phyloP scores from a whole-genome alignment of 768 basidiomycete genomes.

The Xanthoconium purpureum region DNA sequence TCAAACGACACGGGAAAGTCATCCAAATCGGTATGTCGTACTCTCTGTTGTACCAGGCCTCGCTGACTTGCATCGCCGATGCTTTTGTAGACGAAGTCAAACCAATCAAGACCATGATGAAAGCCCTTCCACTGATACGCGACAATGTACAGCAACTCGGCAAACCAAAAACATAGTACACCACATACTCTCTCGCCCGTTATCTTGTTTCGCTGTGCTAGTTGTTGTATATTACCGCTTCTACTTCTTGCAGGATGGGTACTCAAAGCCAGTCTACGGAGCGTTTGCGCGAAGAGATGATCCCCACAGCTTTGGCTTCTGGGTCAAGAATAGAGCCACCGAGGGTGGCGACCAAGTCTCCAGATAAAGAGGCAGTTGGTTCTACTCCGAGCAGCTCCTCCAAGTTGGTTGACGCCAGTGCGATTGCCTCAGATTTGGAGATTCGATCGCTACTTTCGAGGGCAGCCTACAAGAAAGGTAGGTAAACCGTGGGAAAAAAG shows the following conservation, averaged over 20 bases:
- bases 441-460: conserved; percentile 39
- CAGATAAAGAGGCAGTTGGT: conserved; percentile 15
- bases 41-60: neutral
- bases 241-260: conserved; percentile 1
- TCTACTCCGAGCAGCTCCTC: conserved; percentile 41
- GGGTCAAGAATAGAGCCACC: conserved; percentile 53
- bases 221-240: conserved; percentile 6
- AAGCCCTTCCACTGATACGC: conserved; percentile 62
- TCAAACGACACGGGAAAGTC: conserved; percentile 65
- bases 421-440: conserved; percentile 47
- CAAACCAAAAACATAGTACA: conserved; percentile 11
- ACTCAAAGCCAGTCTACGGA: conserved; percentile 50
- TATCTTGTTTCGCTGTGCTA: neutral
- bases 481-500: conserved; percentile 21
- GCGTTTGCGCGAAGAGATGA: conserved; percentile 48
- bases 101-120: conserved; percentile 71
- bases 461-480: conserved; percentile 33
- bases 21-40: conserved; percentile 54
- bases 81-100: conserved; percentile 56
- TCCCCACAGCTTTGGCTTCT: conserved; percentile 47
- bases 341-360: conserved; percentile 55
- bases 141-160: conserved; percentile 45
- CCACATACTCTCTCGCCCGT: neutral
- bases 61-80: neutral
- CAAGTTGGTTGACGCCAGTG: conserved; percentile 52